phyloP scores from a whole-genome alignment of 768 basidiomycete genomes.

The Zangia roseola region DNA sequence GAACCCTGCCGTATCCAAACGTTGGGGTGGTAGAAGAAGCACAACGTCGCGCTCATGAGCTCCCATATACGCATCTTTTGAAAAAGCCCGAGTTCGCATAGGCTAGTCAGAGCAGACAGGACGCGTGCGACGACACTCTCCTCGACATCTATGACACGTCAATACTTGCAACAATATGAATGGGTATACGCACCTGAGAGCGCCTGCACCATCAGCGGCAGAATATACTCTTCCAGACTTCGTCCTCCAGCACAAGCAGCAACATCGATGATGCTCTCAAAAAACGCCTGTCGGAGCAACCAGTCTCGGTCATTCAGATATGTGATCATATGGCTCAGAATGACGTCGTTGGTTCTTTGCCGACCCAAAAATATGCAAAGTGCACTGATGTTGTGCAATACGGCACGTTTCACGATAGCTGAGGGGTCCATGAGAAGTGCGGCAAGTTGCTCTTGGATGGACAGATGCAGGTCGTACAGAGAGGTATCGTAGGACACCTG shows the following conservation, averaged over 20 bases:
- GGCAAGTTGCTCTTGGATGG: conserved; percentile 85
- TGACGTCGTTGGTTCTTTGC: conserved; percentile 90
- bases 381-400: conserved; percentile 81
- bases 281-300: conserved; percentile 87
- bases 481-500: conserved; percentile 91
- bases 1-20: conserved; percentile 94
- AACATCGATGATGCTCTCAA: conserved; percentile 93
- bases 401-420: conserved; percentile 86
- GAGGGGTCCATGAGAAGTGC: conserved; percentile 86
- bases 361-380: conserved; percentile 93
- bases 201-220: conserved; percentile 96
- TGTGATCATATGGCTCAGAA: conserved; percentile 86
- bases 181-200: conserved; percentile 65
- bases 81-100: conserved; percentile 88
- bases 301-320: conserved; percentile 91
- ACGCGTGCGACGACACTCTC: conserved; percentile 93
- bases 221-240: conserved; percentile 92
- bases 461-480: conserved; percentile 79
- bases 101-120: conserved; percentile 78
- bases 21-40: conserved; percentile 94
- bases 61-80: conserved; percentile 98
- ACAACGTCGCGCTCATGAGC: conserved; percentile 81
- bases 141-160: conserved; percentile 72
- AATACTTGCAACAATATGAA: not conserved
- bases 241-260: conserved; percentile 90